phyloP scores from a whole-genome alignment of 1,139 yeast species.

The Spathaspora sp. region DNA sequence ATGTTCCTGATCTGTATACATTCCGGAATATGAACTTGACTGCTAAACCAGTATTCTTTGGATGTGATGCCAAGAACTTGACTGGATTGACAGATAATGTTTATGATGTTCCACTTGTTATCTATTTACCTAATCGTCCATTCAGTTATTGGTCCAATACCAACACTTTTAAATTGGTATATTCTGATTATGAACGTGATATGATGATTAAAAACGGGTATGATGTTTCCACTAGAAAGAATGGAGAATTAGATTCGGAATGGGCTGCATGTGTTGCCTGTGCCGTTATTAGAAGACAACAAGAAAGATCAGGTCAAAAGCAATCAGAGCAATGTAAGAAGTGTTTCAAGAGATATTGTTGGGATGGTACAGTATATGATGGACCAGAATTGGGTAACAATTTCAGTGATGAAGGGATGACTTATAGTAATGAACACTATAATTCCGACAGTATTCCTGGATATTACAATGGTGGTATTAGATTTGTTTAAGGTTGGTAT shows the following conservation, averaged over 20 bases:
- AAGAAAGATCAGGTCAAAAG: constrained; percentile 37
- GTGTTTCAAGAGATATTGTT: constrained; percentile 39
- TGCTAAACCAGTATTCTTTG: constrained; percentile 44
- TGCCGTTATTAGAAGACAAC: constrained; percentile 41
- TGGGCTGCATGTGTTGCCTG: constrained; percentile 49
- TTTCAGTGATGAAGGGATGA: constrained; percentile 3
- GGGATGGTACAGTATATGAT: constrained; percentile 30
- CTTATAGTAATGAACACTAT: not conserved
- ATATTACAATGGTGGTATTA: not conserved
- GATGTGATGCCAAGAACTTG: constrained; percentile 42
- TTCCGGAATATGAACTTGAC: constrained; percentile 38
- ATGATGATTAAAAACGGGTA: constrained; percentile 42
- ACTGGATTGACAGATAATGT: constrained; percentile 35
- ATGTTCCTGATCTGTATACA: constrained; percentile 35
- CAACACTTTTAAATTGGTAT: constrained; percentile 34
- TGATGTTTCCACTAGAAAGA: constrained; percentile 30
- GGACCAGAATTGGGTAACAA: constrained; percentile 2
- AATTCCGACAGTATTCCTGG: not conserved
- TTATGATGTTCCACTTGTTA: constrained; percentile 37
- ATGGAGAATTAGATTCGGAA: constrained; percentile 33
- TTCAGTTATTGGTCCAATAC: constrained; percentile 37
- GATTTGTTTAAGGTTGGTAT: not conserved
- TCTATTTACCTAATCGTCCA: constrained; percentile 44
- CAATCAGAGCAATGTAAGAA: constrained; percentile 37
- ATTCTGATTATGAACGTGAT: constrained; percentile 33